Evolutionary conservation across 164 flowering plant species (phyloP).

Genomic region (Vitis cinerea): DNA sequence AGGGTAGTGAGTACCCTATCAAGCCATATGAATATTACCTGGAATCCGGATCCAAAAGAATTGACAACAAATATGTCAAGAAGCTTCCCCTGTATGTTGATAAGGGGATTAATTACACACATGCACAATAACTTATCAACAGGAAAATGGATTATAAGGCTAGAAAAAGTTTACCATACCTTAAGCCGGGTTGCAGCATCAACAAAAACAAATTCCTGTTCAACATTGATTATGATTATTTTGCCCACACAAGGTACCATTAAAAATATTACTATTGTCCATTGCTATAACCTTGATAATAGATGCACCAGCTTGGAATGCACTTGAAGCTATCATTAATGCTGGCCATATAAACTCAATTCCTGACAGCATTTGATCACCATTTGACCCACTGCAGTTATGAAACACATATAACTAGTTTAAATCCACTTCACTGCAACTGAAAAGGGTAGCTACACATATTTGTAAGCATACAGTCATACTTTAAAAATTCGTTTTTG

Average conservation of each 20-base stretch:
- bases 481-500: background rate
- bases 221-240: slow-evolving; percentile 12
- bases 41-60: slow-evolving; percentile 72
- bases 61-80: slow-evolving; percentile 69
- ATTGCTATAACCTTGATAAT: slow-evolving; percentile 66
- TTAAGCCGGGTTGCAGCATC: slow-evolving; percentile 51
- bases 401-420: slow-evolving; percentile 10
- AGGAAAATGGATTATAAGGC: background rate
- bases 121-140: background rate
- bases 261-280: background rate
- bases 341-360: slow-evolving; percentile 73
- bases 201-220: slow-evolving; percentile 57
- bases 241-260: background rate
- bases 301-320: slow-evolving; percentile 87
- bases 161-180: slow-evolving; percentile 21
- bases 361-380: slow-evolving; percentile 56
- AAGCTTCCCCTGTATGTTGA: slow-evolving; percentile 46
- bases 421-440: background rate
- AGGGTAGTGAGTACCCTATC: too few relatives aligned
- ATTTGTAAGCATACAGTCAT: background rate
- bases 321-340: slow-evolving; percentile 76
- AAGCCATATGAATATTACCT: slow-evolving; percentile 30
- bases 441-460: background rate
- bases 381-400: slow-evolving; percentile 61
- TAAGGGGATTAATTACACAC: background rate